Conservation (phyloP, 2,329 filamentous ascomycete genomes). For the Monosporascus sp. region DNA sequence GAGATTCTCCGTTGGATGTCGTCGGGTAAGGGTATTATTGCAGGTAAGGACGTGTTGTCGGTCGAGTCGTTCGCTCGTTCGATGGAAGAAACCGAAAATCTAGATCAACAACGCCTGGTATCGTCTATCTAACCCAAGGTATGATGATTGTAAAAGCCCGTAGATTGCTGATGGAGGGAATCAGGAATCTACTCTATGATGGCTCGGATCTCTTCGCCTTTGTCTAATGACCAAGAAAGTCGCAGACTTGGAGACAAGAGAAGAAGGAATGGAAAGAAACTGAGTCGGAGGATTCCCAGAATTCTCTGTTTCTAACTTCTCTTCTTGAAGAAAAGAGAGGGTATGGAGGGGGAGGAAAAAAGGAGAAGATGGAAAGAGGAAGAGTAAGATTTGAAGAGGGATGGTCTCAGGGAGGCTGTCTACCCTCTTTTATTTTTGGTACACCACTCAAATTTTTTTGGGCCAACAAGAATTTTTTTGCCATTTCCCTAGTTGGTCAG, state of each 20-base stretch:
- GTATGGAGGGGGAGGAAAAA: conserved; percentile 2
- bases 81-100: conserved; percentile 5
- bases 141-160: conserved; percentile 5
- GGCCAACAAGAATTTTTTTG: neutral
- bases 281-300: conserved; percentile 8
- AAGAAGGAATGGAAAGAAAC: conserved; percentile 7
- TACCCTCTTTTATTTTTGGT: conserved; percentile 11
- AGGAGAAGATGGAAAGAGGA: conserved; percentile 1
- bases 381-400: neutral
- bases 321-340: neutral
- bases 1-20: conserved; percentile 5
- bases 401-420: conserved; percentile 1
- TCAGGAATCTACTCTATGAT: conserved; percentile 16
- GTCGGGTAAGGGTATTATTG: conserved; percentile 6
- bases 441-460: neutral
- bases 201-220: conserved; percentile 10
- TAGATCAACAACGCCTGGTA: conserved; percentile 2
- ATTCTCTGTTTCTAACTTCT: conserved; percentile 11
- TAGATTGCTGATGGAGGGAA: conserved; percentile 8
- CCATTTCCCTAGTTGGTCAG: neutral
- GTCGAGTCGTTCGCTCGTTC: neutral
- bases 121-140: neutral
- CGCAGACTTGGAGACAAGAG: conserved; percentile 3
- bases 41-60: conserved; percentile 1
- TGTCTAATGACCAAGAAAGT: conserved; percentile 7